Evolutionary conservation across 2,329 filamentous ascomycete species (phyloP).

Genomic region (Diaporthe citrichinensis): DNA sequence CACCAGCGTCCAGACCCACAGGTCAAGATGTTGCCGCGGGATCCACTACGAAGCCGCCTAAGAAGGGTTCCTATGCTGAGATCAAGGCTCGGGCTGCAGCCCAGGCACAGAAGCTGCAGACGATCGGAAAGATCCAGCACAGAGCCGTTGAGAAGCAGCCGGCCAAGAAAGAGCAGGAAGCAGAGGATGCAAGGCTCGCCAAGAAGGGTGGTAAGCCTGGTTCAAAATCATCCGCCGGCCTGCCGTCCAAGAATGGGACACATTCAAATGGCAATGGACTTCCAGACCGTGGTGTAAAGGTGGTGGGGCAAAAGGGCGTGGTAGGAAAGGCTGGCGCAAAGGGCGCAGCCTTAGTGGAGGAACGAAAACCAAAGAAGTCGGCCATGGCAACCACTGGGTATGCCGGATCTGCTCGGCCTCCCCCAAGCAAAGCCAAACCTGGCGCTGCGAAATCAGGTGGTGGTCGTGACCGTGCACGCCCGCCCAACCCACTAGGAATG

Average conservation of each 20-base stretch:
- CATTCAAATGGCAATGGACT: slow-evolving; percentile 33
- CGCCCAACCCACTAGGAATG: slow-evolving; percentile 50
- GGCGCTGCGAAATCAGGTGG: slow-evolving; percentile 50
- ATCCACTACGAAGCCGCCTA: slow-evolving; percentile 62
- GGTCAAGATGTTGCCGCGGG: slow-evolving; percentile 52
- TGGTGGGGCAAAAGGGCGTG: slow-evolving; percentile 24
- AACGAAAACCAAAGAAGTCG: slow-evolving; percentile 74
- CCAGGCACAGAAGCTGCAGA: slow-evolving; percentile 72
- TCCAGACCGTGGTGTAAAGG: slow-evolving; percentile 31
- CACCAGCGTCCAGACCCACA: slow-evolving; percentile 30
- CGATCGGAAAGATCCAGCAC: slow-evolving; percentile 80
- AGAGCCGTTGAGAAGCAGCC: slow-evolving; percentile 78
- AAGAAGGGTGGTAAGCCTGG: slow-evolving; percentile 43
- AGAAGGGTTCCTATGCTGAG: slow-evolving; percentile 82
- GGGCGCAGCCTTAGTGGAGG: slow-evolving; percentile 52
- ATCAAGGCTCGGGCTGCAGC: slow-evolving; percentile 80
- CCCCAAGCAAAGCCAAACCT: slow-evolving; percentile 52
- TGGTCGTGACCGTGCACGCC: slow-evolving; percentile 43
- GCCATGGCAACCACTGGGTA: slow-evolving; percentile 75
- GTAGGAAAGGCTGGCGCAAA: slow-evolving; percentile 45
- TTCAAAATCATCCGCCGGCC: slow-evolving; percentile 18
- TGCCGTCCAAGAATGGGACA: slow-evolving; percentile 43
- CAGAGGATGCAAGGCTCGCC: slow-evolving; percentile 54
- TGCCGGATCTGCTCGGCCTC: slow-evolving; percentile 74
- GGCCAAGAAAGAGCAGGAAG: slow-evolving; percentile 67